Base-by-base conservation (phyloP, 148 eudicot species). In the Silene latifolia region DNA sequence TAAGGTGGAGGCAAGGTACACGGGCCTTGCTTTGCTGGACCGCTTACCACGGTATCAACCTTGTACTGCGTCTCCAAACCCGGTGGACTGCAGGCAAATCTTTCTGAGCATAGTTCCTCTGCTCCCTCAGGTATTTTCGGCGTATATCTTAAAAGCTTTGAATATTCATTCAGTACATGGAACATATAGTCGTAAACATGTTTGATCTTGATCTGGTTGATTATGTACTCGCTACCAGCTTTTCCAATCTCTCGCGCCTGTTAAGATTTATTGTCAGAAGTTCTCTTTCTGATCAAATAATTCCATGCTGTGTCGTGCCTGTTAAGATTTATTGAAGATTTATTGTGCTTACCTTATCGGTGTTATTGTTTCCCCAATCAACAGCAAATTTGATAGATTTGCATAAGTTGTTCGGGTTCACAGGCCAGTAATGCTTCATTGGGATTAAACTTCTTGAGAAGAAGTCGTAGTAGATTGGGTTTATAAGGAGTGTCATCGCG, bases 221-320 rank as follows among this genome's bases (percentile, higher is more conserved):
- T 86, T 27, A 86, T 69, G 71, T 75, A 88, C 10, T 78, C 77
- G 76, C 87, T 88, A 3, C 87, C 89, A 18, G 63, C 79, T 57
- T 72, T 82, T 67, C 94, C 90, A 8, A 90, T 88, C 77, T 83
- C 80, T 72, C 83, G 87, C 42, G 90, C 90, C 91, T 87, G 86
- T 67, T 65, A 19, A 67, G 23, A 76, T 67, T 35, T 51, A 67
- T 57, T 21, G 7, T 9, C 47, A 39, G 8, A 67, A 42, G 54
- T 42, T 42, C 8, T 67, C 11, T 39, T 39, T 8, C 27, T 3
- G 19, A n/a, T 42, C 47, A 19, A 20, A 17, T n/a, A 51, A 12
- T 10, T 48, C 11, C 54, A 10, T 48, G 3, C 14, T 11, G 4
- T 48, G 54, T 48, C 54, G 39, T 2, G 2, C 29, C 29, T 27